These are phyloP conservation scores for Paraleonurus japonicus DNA, from an alignment of 257 asterid genomes.

Conservation along the genomic window DNA sequence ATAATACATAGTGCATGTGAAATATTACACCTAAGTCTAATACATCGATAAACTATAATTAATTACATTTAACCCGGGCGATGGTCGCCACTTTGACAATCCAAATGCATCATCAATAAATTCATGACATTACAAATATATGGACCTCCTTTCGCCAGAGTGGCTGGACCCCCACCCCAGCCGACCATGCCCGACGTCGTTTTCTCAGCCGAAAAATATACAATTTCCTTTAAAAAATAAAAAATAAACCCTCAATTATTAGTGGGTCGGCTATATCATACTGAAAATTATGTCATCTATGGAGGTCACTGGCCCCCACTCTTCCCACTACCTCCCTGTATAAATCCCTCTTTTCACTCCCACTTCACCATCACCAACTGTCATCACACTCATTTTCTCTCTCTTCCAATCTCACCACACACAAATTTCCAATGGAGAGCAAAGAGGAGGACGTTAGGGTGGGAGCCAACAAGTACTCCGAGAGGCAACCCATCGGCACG, in stretches of 20 bases:
- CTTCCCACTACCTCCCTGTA: background rate
- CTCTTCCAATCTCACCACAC: background rate
- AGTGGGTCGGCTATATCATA: slow-evolving; percentile 34
- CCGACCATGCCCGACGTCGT: slow-evolving; percentile 25
- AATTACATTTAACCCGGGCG: slow-evolving; percentile 22
- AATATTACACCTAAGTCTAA: too few relatives aligned
- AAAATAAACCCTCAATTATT: slow-evolving; percentile 6
- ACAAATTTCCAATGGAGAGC: slow-evolving; percentile 28
- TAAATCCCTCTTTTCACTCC: slow-evolving; percentile 21
- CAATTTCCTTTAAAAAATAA: background rate
- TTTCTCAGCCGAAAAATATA: background rate
- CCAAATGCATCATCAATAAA: slow-evolving; percentile 18
- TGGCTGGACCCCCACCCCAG: background rate
- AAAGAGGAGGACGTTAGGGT: slow-evolving; percentile 45
- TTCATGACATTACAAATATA: background rate
- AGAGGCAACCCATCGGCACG: slow-evolving; percentile 47
- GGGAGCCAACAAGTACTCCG: slow-evolving; percentile 44
- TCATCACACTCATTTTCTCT: background rate
- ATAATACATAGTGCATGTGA: too few relatives aligned
- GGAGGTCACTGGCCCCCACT: slow-evolving; percentile 15
- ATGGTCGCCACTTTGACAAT: slow-evolving; percentile 20
- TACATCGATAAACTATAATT: too few relatives aligned
- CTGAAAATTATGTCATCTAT: slow-evolving; percentile 19
- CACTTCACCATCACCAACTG: slow-evolving; percentile 21
- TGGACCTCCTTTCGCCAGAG: slow-evolving; percentile 32